A percentile compares a stretch with the other conserved stretches of the same genome.
These are phyloP conservation scores for Calcarisporium arbuscula DNA, from an alignment of 2,329 filamentous ascomycete genomes.

Conservation along the genomic window DNA sequence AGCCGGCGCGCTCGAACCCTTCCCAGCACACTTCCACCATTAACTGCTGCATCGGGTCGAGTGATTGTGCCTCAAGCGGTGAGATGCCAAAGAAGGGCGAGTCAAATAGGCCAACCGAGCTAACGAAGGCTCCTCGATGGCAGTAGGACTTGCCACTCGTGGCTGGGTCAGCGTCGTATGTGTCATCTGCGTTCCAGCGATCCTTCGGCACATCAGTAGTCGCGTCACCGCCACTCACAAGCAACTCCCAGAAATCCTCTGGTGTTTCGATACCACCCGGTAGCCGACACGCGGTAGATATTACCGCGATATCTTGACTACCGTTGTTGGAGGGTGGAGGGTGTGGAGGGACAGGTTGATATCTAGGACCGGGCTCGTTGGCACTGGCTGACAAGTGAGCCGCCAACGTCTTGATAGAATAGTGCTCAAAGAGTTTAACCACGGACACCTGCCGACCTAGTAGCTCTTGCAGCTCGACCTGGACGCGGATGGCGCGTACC, in stretches of 20 bases:
- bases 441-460: constrained; percentile 6
- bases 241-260: constrained; percentile 32
- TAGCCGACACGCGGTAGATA: constrained; percentile 34
- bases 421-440: constrained; percentile 12
- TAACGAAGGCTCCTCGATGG: constrained; percentile 11
- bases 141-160: constrained; percentile 6
- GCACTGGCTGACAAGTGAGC: constrained; percentile 3
- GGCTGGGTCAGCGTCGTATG: constrained; percentile 27
- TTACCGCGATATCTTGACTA: constrained; percentile 26
- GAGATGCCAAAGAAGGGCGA: constrained; percentile 40
- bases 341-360: neutral
- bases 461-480: constrained; percentile 8
- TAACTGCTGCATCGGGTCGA: constrained; percentile 43
- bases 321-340: neutral
- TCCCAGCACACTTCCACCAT: constrained; percentile 44
- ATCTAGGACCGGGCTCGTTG: neutral
- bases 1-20: constrained; percentile 41
- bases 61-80: constrained; percentile 36
- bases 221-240: constrained; percentile 26
- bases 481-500: constrained; percentile 10
- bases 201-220: constrained; percentile 31
- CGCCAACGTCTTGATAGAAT: constrained; percentile 10
- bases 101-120: constrained; percentile 28
- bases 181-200: constrained; percentile 34
- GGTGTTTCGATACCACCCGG: constrained; percentile 30